Evolutionary conservation across 2,329 filamentous ascomycete genomes (phyloP), one percentile per base, ranked within the genome.

Genomic region (Aspergillus nomiae): DNA sequence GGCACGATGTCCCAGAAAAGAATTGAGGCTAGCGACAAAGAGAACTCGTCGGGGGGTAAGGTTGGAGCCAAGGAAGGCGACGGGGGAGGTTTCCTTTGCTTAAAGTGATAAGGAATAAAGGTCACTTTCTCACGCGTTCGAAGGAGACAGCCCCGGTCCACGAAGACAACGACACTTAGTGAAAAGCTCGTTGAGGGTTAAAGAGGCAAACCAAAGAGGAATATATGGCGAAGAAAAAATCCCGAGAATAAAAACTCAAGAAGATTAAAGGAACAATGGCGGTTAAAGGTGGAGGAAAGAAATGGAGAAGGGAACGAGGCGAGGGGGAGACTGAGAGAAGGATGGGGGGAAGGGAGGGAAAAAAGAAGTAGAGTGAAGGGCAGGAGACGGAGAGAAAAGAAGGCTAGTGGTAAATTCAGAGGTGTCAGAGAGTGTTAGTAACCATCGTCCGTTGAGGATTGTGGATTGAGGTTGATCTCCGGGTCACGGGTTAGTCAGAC

Each of bases 101-200:
- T 28, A 30, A 63, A 54, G 53, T 63, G 50, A 51, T 50, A 51
- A 65, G 51, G 58, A 56, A 67, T 66, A 61, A 63, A 62, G 62
- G 56, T 62, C 58, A 69, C 69, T 59, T 56, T 62, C 50, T 68
- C 73, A 70, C 71, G 67, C 67, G 69, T 34, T 69, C 65, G 61
- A 71, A 67, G 65, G 68, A 55, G 66, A 70, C 67, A 62, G 63
- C 67, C 65, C 69, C 63, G 62, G 65, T 63, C 67, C 67, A 75
- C 69, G 64, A 70, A 63, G 69, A 70, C 74, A 80, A 82, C 80
- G 80, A 82, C 76, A 79, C 80, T 82, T 82, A 82, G 79, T 81
- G 77, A 82, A 82, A 82, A 82, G 80, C 79, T 82, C 80, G 80
- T 80, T 78, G 73, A 62, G 61, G 48, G 19, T 51, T 12, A 51